Conservation (phyloP, 352 stramenopile genomes). For the Globisporangium mamillatum region DNA sequence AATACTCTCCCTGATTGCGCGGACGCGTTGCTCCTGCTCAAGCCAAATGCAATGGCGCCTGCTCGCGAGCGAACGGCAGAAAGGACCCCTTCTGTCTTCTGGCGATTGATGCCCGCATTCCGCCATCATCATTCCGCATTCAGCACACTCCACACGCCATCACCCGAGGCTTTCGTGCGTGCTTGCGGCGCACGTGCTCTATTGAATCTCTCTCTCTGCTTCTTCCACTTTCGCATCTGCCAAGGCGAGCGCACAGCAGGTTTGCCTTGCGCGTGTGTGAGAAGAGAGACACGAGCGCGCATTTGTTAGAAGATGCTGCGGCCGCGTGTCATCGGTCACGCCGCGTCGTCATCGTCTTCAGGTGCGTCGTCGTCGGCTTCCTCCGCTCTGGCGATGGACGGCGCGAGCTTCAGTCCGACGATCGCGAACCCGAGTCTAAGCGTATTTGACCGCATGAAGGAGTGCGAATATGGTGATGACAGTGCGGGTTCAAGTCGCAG, state of each 20-base stretch:
- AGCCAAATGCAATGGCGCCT: not conserved
- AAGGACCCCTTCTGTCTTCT: not conserved
- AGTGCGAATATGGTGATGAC: not conserved
- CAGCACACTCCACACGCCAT: too few species aligned
- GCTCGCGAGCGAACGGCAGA: not conserved
- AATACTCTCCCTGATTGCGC: too few species aligned
- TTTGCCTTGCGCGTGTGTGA: not conserved
- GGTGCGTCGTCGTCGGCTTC: not conserved
- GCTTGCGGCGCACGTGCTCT: too few species aligned
- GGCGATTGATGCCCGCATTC: not conserved
- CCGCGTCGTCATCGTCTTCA: not conserved
- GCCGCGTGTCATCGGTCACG: not conserved
- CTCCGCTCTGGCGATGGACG: not conserved
- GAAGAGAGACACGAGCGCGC: not conserved
- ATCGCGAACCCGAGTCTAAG: constrained; percentile 2
- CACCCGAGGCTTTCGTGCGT: too few species aligned
- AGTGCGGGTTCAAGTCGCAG: not conserved
- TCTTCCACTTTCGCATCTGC: not conserved
- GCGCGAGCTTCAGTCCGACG: constrained; percentile 5
- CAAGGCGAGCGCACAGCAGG: not conserved
- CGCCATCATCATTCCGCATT: not conserved
- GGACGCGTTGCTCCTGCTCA: too few species aligned
- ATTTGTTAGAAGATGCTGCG: not conserved
- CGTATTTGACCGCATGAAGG: constrained; percentile 1
- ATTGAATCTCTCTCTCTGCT: not conserved